Percentiles rank a stretch among this genome's conserved stretches.
phyloP scores from a whole-genome alignment of 352 stramenopile genomes.

The Saprolegnia parasitica region DNA sequence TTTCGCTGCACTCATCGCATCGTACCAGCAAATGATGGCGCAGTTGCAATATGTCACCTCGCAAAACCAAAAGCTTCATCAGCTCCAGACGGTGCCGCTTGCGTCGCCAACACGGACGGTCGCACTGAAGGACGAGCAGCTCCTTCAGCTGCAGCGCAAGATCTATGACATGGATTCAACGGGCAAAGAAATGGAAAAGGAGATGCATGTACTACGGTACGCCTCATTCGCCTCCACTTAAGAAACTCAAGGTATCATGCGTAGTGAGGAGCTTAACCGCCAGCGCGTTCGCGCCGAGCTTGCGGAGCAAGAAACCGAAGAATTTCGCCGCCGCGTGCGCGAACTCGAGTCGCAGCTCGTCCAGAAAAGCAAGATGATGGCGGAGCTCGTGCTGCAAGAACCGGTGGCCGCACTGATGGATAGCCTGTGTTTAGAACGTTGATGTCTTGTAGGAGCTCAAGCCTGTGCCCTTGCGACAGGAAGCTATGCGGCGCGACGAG shows the following conservation, averaged over 20 bases:
- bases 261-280: conserved; percentile 53
- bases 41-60: conserved; percentile 30
- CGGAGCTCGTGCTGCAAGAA: conserved; percentile 45
- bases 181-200: conserved; percentile 47
- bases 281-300: conserved; percentile 50
- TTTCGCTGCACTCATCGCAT: conserved; percentile 53
- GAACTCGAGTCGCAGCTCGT: conserved; percentile 54
- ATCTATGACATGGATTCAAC: conserved; percentile 9
- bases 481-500: conserved; percentile 6
- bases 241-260: background rate
- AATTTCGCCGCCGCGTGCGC: conserved; percentile 38
- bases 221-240: conserved; percentile 36
- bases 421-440: conserved; percentile 30
- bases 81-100: conserved; percentile 28
- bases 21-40: conserved; percentile 68
- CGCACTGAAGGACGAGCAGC: conserved; percentile 28
- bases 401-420: background rate
- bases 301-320: conserved; percentile 42
- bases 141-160: conserved; percentile 23
- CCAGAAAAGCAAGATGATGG: conserved; percentile 55
- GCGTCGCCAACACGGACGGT: conserved; percentile 30
- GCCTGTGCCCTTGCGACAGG: background rate
- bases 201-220: conserved; percentile 63
- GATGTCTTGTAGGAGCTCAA: conserved; percentile 1
- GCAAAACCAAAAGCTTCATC: conserved; percentile 19